Evolutionary conservation across 768 basidiomycete genomes (phyloP).

Genomic region (Coprinopsis sp.): DNA sequence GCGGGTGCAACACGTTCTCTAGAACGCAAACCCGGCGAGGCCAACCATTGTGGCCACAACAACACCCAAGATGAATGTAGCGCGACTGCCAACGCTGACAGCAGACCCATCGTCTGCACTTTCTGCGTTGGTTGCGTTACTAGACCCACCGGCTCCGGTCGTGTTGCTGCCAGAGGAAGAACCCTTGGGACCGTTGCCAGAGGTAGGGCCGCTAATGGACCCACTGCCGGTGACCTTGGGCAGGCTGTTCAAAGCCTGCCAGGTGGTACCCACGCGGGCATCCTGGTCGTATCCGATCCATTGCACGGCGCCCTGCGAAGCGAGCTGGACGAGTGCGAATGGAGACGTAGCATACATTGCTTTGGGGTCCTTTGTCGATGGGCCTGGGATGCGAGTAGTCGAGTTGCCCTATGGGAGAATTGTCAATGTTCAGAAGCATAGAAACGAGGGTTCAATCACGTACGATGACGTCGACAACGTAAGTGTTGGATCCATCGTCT

Average conservation of each 20-base stretch:
- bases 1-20: too few species aligned
- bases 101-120: too few species aligned
- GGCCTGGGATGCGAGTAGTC: slow-evolving; percentile 57
- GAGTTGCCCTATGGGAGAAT: slow-evolving; percentile 48
- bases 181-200: neutral
- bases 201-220: neutral
- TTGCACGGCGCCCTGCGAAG: slow-evolving; percentile 48
- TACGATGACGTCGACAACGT: slow-evolving; percentile 67
- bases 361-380: slow-evolving; percentile 51
- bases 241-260: neutral
- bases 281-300: slow-evolving; percentile 55
- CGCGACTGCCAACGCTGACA: too few species aligned
- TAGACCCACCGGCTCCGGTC: too few species aligned
- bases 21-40: too few species aligned
- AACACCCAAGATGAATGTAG: too few species aligned
- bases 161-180: neutral
- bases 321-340: slow-evolving; percentile 61
- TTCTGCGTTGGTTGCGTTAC: too few species aligned
- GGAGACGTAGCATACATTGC: slow-evolving; percentile 64
- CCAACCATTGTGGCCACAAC: too few species aligned
- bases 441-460: slow-evolving; percentile 2
- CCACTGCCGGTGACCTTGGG: neutral
- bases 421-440: slow-evolving; percentile 1
- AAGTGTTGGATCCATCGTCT: slow-evolving; percentile 64
- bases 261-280: slow-evolving; percentile 13